Evolutionary conservation across 2,329 filamentous ascomycete species (phyloP), one percentile per base, ranked within the genome.

Genomic region (Leptographium wingfieldii): DNA sequence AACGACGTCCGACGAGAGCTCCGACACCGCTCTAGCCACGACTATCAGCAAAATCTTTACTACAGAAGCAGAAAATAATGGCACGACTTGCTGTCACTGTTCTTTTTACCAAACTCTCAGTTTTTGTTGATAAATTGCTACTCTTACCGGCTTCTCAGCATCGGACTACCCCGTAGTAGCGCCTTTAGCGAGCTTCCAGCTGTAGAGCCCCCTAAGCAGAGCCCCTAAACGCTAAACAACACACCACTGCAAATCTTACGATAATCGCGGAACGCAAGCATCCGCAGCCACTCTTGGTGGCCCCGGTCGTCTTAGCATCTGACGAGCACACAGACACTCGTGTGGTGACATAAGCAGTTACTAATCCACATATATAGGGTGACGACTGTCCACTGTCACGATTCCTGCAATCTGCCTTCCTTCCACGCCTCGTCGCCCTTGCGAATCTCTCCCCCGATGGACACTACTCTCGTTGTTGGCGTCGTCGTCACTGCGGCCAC

Each of bases 1-100:
- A 97, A 76, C 79, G 92, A 60, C 79, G 86, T 35, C 33, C 9
- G 33, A 35, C 33, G 6, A 35, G 33, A 35, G 33, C 29, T 31
- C 29, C 29, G 29, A 7, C 29, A 31, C 29, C 29, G 29, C 29
- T 31, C 29, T 7, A 7, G 7, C 29, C 29, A 7, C 29, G 7
- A 31, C 1, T 4, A 10, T 10, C 2, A 35, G 33, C 9, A 10
- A 35, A 9, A 10, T 35, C 33, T 35, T 35, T 35, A 35, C 2
- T 35, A 35, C 33, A 9, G 33, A 35, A 35, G 9, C 9, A 35
- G 33, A 35, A 10, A 35, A 35, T 5, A 35, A 9, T 35, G 33
- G 33, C 10, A 35, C 33, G 33, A 35, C 33, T 35, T 35, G 9
- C 9, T 35, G 33, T 35, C 33, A 35, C 33, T 10, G 29, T 31